A percentile compares a stretch with the other conserved stretches of the same genome.
phyloP scores from a whole-genome alignment of 768 basidiomycete species.

The Saitozyma sp. region DNA sequence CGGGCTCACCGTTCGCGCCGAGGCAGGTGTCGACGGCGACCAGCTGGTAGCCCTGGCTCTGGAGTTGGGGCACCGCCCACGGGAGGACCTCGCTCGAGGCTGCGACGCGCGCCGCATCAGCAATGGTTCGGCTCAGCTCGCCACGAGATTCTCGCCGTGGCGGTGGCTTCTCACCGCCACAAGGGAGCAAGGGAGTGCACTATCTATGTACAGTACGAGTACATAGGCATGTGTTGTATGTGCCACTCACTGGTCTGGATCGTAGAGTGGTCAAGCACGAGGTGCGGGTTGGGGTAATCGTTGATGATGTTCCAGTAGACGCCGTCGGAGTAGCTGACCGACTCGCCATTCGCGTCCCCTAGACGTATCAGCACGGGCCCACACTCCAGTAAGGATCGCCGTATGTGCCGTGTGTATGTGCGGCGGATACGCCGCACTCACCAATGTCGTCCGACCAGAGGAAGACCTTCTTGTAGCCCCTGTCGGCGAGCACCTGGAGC shows the following conservation, averaged over 20 bases:
- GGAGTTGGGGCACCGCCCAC: constrained; percentile 29
- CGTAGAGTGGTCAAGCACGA: constrained; percentile 42
- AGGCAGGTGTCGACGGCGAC: constrained; percentile 52
- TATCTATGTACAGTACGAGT: not conserved
- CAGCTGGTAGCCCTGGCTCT: constrained; percentile 39
- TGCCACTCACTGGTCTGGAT: constrained; percentile 32
- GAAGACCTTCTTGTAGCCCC: constrained; percentile 50
- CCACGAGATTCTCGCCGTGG: not conserved
- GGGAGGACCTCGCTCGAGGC: constrained; percentile 41
- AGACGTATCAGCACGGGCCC: not conserved
- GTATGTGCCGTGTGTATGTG: too few relatives aligned
- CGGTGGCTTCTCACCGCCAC: not conserved
- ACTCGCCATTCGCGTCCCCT: constrained; percentile 34
- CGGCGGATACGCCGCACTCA: not conserved
- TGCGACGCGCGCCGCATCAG: not conserved
- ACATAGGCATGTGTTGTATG: too few relatives aligned
- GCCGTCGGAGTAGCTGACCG: constrained; percentile 27
- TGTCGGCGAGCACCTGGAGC: constrained; percentile 35
- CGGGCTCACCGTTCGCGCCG: constrained; percentile 32
- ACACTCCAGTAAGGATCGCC: too few relatives aligned
- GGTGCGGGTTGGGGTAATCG: constrained; percentile 28
- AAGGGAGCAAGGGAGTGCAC: not conserved
- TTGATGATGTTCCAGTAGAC: constrained; percentile 30
- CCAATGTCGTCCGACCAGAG: constrained; percentile 49
- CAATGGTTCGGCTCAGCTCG: not conserved